Base-by-base conservation (phyloP, 192 early-diverging fungal species). In the Coemansia sp. region DNA sequence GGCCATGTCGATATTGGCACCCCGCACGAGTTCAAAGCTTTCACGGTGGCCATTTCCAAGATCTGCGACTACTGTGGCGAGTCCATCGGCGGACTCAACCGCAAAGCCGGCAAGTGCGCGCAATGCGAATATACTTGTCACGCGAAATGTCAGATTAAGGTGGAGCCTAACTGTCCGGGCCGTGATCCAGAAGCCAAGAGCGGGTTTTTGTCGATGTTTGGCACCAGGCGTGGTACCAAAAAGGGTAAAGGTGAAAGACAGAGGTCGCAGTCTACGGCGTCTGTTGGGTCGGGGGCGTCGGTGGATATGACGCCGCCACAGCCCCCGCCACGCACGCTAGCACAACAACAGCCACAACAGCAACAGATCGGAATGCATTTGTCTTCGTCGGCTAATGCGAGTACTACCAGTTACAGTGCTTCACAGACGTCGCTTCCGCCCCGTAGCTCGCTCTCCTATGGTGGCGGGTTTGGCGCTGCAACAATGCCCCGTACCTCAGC, bases 21-120 rank as follows among this genome's bases (percentile, higher is more conserved):
- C 25, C 71, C 71, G 62, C 76, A 78, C 61, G 76, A 72, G 33
- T 78, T 78, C 67, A 73, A 70, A 67, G 28, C 76, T 22, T 60
- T 63, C 34, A 78, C 76, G 0, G 64, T 78, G 60, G 76, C 76
- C 14, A 72, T 78, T 11, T 69, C 76, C 7, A 65, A 67, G 40
- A 78, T 67, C 3, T 78, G 76, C 76, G 76, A 78, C 64, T 78
- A 78, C 67, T 78, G 76, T 64, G 67, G 60, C 52, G 76, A 78
- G 58, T 73, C 76, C 8, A 72, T 78, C 30, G 76, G 76, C 64
- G 76, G 76, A 1, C 67, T 78, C 3, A 69, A 69, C 51, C 70
- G 76, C 48, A 78, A 78, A 60, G 66, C 76, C 1, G 66, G 66
- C 20, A 63, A 63, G 42, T 78, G 76, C 45, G 48, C 67, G 14